Conservation (phyloP, 106 monocot genomes). For the Platanthera guangdongensis region DNA sequence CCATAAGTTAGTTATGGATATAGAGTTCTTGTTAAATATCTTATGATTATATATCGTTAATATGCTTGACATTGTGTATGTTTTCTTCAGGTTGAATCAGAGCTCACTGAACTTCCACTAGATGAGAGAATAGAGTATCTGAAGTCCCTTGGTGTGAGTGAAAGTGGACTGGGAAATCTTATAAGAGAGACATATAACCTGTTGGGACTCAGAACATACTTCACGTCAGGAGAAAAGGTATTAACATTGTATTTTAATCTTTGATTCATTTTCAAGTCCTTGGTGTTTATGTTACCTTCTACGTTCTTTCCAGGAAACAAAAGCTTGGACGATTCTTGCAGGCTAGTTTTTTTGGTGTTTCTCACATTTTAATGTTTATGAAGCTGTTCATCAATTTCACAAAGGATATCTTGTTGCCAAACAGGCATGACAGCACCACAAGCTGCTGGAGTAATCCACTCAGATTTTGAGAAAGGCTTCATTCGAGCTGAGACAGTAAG, state of each 20-base stretch:
- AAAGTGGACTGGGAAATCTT: conserved; percentile 93
- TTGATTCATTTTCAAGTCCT: background rate
- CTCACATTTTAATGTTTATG: background rate
- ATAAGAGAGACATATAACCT: conserved; percentile 89
- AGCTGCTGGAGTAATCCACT: conserved; percentile 98
- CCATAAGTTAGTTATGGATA: background rate
- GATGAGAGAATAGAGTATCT: conserved; percentile 84
- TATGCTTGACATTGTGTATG: background rate
- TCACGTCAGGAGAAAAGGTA: conserved; percentile 98
- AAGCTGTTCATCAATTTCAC: background rate
- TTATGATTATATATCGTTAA: background rate
- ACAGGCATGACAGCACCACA: conserved; percentile 99
- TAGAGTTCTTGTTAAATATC: background rate
- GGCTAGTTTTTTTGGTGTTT: conserved; percentile 29
- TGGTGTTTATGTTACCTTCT: background rate
- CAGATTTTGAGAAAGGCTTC: conserved; percentile 99
- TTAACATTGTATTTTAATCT: background rate
- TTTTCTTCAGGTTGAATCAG: conserved; percentile 69
- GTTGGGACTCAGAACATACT: conserved; percentile 86
- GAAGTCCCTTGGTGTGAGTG: conserved; percentile 78
- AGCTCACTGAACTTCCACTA: conserved; percentile 80
- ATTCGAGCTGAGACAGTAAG: conserved; percentile 94
- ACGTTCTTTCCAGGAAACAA: conserved; percentile 72
- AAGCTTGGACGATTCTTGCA: conserved; percentile 95
- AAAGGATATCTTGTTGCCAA: background rate